Evolutionary conservation across 352 stramenopile genomes (phyloP), one percentile per base, ranked within the genome.

Genomic region (Pythium folliculosum): DNA sequence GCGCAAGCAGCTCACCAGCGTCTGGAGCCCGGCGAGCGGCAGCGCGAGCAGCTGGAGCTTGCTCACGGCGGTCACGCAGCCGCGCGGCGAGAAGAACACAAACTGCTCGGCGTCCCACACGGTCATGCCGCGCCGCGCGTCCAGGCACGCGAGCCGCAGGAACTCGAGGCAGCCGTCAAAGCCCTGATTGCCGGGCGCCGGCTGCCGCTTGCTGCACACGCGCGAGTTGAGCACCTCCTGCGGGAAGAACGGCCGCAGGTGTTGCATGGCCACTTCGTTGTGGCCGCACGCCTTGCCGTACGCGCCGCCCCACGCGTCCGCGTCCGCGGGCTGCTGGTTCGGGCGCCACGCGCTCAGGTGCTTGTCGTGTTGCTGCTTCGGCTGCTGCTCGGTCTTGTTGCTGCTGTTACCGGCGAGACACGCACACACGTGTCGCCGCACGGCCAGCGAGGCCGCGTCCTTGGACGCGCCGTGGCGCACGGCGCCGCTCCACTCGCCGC

Each of bases 81-180:
- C 90, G 3, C 25, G 17, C 1, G 63, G 60, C 1, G 77, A 72
- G 62, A 96, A 76, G 65, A 81, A 91, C 44, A 94, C 43, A 59
- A 96, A 96, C 45, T 81, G 77, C 51, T 92, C 80, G 43, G 81
- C 73, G 65, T 97, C 90, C 90, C 90, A 97, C 27, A 97, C 63
- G 2, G 90, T 96, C 81, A 95, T 89, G 45, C 77, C 65, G 22
- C 51, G 62, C 22, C 61, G 13, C 49, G 75, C 51, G n/a, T 67
- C 59, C 17, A 71, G 51, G 67, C 88, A 95, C 37, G 77, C 62
- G 22, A 94, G 77, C 14, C 82, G 82, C 49, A 97, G 71, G 60
- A 91, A 88, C 76, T 97, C 90, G 13, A 97, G 74, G 70, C 90
- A 97, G 27, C 90, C 90, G 55, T 97, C 90, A 69, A 93, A 96